phyloP scores from a whole-genome alignment of 305 asterid species.

The Stenogyne calaminthoides region DNA sequence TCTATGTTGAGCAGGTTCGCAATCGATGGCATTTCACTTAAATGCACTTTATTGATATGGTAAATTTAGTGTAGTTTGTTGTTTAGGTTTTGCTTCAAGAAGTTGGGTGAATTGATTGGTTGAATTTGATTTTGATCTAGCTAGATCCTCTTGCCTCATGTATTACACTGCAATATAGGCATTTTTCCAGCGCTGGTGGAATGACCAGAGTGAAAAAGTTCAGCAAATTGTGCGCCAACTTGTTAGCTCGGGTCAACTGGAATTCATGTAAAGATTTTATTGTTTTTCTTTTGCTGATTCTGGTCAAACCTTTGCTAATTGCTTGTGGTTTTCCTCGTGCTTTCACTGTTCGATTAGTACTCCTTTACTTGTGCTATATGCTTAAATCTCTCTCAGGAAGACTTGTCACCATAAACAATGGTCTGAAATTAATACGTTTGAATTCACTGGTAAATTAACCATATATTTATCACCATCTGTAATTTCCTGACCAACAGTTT shows the following conservation, averaged over 20 bases:
- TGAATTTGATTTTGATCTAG: background rate
- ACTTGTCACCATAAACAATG: background rate
- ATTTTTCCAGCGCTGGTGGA: constrained; percentile 77
- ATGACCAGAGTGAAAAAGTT: constrained; percentile 47
- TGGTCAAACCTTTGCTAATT: background rate
- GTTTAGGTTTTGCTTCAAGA: too few species aligned
- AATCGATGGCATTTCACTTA: background rate
- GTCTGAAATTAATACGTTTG: background rate
- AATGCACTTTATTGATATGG: constrained; percentile 10
- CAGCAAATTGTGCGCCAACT: constrained; percentile 43
- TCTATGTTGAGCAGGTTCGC: constrained; percentile 49
- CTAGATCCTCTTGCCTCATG: constrained; percentile 2
- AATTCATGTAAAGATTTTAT: constrained; percentile 48
- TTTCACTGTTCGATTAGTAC: background rate
- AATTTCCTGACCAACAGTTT: background rate
- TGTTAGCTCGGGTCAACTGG: constrained; percentile 64
- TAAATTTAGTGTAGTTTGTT: background rate
- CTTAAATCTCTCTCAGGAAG: background rate
- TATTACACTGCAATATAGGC: constrained; percentile 37
- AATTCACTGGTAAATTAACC: background rate
- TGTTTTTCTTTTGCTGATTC: background rate
- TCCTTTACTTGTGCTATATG: background rate
- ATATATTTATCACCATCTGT: background rate
- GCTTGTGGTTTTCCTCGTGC: background rate
- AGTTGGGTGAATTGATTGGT: too few species aligned